Evolutionary conservation across 768 basidiomycete genomes (phyloP), one percentile per base, ranked within the genome.

Genomic region (Boletus barrowsii): DNA sequence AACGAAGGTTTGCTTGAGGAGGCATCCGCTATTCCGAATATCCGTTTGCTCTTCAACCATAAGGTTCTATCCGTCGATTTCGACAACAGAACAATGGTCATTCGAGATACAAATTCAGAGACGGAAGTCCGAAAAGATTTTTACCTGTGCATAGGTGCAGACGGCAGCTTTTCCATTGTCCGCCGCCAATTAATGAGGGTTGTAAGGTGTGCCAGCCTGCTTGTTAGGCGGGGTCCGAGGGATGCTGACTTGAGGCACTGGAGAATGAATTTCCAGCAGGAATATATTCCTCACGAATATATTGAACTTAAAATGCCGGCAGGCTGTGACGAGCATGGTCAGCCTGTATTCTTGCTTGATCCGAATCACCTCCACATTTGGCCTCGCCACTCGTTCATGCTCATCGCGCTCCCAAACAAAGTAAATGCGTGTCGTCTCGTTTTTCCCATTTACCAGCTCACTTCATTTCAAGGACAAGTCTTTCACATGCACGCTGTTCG

Each of bases 351-450:
- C 77, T 77, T 85, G 54, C 86, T 99, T 72, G 93, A 95, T 79
- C 90, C 91, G 64, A 88, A 90, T 72, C 90, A 98, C 73, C 86
- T 99, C 62, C 96, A 99, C 76, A 98, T 99, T 65, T 99, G 96
- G 96, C 97, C 96, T 60, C 88, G 96, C 68, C 91, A 94, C 72
- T 92, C 93, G 44, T 98, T 98, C 80, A 99, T 99, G 96, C 83
- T 99, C 65, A 98, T 99, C 66, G 96, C 93, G 20, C 84, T 99
- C 53, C 94, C 96, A 61, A 99, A 99, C 78, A 87, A 90, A 81
- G 96, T 96, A 75, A 74, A 64, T 64, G 40, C 42, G 29, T 44
- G 53, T 62, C 41, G 11, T 64, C 58, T 56, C 60, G 42, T 50
- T 51, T 69, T 66, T 65, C 70, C 68, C 63, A 55, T 56, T 54